Base-by-base conservation (phyloP, 768 basidiomycete genomes). In the Rhizopogon vesiculosus region DNA sequence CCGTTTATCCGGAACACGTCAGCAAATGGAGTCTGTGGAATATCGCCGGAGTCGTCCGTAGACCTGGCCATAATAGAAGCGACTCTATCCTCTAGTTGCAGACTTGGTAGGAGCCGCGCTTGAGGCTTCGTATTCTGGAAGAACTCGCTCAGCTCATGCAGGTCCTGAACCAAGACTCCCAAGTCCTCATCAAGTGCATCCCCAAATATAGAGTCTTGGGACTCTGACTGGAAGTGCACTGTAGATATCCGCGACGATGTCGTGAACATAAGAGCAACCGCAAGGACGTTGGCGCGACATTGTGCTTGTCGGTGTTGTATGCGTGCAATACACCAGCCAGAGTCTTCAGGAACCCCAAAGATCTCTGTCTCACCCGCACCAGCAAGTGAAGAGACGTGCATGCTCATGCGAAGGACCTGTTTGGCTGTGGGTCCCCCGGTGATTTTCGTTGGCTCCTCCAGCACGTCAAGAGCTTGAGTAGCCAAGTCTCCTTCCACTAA, bases 401-500 rank as follows among this genome's bases (percentile, higher is more conserved):
- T 86, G 69, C 93, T 93, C 91, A 95, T 93, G 6, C 91, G 83
- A 22, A 95, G 76, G n/a, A 94, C 89, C 61, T 92, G 88, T 56
- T 88, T 88, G 1, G 91, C 90, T 0, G 86, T 79, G 45, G 83
- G 85, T 22, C 89, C 87, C 42, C 85, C 83, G 1, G 84, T 83
- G 72, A 93, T 87, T 18, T 79, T 82, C 70, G 91, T 84, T 0
- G 93, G 93, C 62, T 94, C 89, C 62, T 97, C 93, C 6, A 98
- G 79, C n/a, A 98, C 92, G 46, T 95, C 94, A 45, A 98, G 78
- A 1, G 93, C 94, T 58, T 90, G 84, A 7, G 86, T 71, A 9
- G 94, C 87, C 35, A 93, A 79, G 59, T 94, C 89, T 2, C 91
- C 91, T 61, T 90, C 87, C n/a, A 97, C 76, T 22, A 98, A 79